phyloP scores from a whole-genome alignment of 805 yeast genomes.

The Myxozyma mucilagina region DNA sequence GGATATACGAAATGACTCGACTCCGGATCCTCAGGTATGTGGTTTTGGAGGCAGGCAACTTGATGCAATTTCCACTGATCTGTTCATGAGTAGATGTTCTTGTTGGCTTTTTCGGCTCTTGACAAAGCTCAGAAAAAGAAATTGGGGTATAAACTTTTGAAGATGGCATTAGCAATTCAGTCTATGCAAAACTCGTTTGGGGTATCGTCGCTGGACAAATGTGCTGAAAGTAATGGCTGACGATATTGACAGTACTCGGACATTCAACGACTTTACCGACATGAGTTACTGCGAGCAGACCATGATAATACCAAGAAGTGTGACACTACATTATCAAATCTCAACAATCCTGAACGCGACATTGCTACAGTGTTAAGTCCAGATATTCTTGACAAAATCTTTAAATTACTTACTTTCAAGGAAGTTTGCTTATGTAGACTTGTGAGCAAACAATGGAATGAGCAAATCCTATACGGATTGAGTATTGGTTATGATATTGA shows the following conservation, averaged over 20 bases:
- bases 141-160: neutral
- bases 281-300: neutral
- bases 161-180: neutral
- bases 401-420: neutral
- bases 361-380: neutral
- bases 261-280: conserved; percentile 1
- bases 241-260: neutral
- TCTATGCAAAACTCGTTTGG: neutral
- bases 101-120: conserved; percentile 4
- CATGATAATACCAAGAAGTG: neutral
- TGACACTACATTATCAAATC: neutral
- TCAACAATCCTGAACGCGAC: neutral
- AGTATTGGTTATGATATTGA: neutral
- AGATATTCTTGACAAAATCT: conserved; percentile 1
- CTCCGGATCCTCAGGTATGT: conserved; percentile 6
- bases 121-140: neutral
- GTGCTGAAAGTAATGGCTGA: neutral
- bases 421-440: neutral
- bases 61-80: neutral
- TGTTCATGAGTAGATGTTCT: neutral
- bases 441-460: neutral
- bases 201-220: neutral
- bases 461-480: neutral
- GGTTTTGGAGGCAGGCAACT: neutral
- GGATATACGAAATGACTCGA: neutral